Conservation (phyloP, 2,329 filamentous ascomycete species). For the Pseudocercospora pini-densiflorae region DNA sequence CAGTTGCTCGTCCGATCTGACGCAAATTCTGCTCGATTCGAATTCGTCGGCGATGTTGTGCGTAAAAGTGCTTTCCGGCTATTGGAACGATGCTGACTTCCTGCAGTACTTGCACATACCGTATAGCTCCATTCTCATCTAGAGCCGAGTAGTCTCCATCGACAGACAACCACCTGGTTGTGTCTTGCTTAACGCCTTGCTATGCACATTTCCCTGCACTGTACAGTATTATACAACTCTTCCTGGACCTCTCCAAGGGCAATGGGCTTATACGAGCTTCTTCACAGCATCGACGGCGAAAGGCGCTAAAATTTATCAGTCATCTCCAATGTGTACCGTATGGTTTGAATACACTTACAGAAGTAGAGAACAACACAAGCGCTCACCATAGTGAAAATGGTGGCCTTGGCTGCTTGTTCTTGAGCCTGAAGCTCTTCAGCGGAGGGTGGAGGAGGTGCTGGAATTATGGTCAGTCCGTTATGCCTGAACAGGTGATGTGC, state of each 20-base stretch:
- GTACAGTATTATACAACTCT: slow-evolving; percentile 27
- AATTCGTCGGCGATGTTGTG: not conserved
- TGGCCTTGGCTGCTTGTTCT: slow-evolving; percentile 69
- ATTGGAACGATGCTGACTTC: not conserved
- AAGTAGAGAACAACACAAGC: slow-evolving; percentile 74
- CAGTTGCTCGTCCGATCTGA: not conserved
- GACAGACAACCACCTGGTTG: not conserved
- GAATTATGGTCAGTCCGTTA: slow-evolving; percentile 13
- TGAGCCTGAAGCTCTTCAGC: slow-evolving; percentile 69
- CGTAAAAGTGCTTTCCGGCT: not conserved
- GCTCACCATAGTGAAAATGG: slow-evolving; percentile 69
- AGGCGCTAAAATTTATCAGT: slow-evolving; percentile 49
- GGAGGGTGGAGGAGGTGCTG: slow-evolving; percentile 72
- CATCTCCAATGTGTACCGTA: not conserved
- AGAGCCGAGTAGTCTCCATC: not conserved
- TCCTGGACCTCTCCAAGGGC: not conserved
- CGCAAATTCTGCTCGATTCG: not conserved
- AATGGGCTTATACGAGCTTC: slow-evolving; percentile 48
- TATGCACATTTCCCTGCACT: slow-evolving; percentile 9
- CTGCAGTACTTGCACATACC: not conserved
- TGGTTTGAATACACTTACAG: slow-evolving; percentile 59
- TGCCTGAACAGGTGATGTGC: not conserved
- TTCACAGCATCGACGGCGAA: slow-evolving; percentile 60
- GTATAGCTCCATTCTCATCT: not conserved
- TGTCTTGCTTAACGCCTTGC: slow-evolving; percentile 11